These are phyloP conservation scores for Zangia roseola DNA, from an alignment of 768 basidiomycete species.

Conservation along the genomic window DNA sequence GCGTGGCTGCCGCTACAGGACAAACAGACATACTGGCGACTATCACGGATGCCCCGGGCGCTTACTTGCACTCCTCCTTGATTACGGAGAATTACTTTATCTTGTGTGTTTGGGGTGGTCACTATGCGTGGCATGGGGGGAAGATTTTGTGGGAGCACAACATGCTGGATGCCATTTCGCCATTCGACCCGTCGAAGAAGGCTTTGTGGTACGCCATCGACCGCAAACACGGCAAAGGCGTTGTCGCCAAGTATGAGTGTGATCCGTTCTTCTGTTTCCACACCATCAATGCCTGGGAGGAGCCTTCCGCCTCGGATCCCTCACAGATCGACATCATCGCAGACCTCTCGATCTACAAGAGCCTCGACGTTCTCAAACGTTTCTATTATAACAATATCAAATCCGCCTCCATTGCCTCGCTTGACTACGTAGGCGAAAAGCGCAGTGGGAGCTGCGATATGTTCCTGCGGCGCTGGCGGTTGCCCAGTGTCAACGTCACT, in stretches of 20 bases:
- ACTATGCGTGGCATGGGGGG: constrained; percentile 33
- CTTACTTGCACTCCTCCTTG: constrained; percentile 38
- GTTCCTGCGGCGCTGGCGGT: constrained; percentile 32
- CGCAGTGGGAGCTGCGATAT: constrained; percentile 13
- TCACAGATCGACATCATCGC: constrained; percentile 33
- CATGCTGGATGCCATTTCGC: constrained; percentile 32
- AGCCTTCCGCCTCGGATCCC: constrained; percentile 21
- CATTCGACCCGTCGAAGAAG: constrained; percentile 27
- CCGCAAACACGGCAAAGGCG: constrained; percentile 35
- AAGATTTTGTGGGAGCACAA: constrained; percentile 34
- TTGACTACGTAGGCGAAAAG: constrained; percentile 25
- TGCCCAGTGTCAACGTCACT: constrained; percentile 25
- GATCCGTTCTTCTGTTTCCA: no score
- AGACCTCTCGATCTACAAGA: constrained; percentile 37
- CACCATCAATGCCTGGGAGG: constrained; percentile 39
- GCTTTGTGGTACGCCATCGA: constrained; percentile 40
- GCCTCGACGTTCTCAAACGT: constrained; percentile 32
- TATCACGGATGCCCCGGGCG: constrained; percentile 37
- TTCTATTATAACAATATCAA: constrained; percentile 33
- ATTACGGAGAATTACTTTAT: constrained; percentile 38
- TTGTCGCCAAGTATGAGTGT: constrained; percentile 39
- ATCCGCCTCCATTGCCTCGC: constrained; percentile 22
- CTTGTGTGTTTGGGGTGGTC: constrained; percentile 37
- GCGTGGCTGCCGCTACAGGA: constrained; percentile 31
- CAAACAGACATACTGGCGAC: constrained; percentile 34